A percentile compares a stretch with the other conserved stretches of the same genome.
phyloP scores from a whole-genome alignment of 1,139 yeast genomes.

The Zygosaccharomyces sapae region DNA sequence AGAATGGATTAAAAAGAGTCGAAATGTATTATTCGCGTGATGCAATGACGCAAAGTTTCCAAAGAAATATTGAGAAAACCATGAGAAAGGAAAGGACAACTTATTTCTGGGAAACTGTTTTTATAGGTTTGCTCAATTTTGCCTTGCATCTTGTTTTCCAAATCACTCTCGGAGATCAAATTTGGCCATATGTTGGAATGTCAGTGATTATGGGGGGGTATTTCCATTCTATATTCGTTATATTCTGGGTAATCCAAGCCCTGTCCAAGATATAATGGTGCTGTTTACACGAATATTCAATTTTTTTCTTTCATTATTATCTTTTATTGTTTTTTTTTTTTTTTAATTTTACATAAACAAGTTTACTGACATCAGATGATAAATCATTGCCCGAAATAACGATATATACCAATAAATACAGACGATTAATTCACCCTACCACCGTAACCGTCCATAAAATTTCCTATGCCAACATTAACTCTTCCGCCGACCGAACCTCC shows the following conservation, averaged over 20 bases:
- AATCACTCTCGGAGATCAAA: constrained; percentile 19
- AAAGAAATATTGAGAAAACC: constrained; percentile 36
- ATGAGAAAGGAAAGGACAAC: constrained; percentile 22
- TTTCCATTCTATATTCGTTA: constrained; percentile 19
- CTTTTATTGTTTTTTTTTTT: background rate
- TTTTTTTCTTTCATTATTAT: background rate
- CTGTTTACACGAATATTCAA: background rate
- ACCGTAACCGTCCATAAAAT: constrained; percentile 20
- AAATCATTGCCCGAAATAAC: background rate
- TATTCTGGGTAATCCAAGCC: constrained; percentile 3
- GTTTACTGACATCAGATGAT: background rate
- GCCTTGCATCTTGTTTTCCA: constrained; percentile 19
- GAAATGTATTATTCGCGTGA: constrained; percentile 53
- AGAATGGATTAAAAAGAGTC: constrained; percentile 52
- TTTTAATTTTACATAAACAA: background rate
- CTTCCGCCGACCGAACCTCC: constrained; percentile 23
- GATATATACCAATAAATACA: background rate
- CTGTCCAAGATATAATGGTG: background rate
- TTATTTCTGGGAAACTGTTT: constrained; percentile 23
- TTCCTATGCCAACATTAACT: constrained; percentile 26
- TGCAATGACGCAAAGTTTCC: constrained; percentile 58
- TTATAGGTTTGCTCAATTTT: constrained; percentile 14
- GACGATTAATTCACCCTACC: constrained; percentile 25
- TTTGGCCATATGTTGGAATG: constrained; percentile 22
- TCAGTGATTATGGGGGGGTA: constrained; percentile 16